Evolutionary conservation across 345 rosid genomes (phyloP).

Genomic region (Acer saccharum): DNA sequence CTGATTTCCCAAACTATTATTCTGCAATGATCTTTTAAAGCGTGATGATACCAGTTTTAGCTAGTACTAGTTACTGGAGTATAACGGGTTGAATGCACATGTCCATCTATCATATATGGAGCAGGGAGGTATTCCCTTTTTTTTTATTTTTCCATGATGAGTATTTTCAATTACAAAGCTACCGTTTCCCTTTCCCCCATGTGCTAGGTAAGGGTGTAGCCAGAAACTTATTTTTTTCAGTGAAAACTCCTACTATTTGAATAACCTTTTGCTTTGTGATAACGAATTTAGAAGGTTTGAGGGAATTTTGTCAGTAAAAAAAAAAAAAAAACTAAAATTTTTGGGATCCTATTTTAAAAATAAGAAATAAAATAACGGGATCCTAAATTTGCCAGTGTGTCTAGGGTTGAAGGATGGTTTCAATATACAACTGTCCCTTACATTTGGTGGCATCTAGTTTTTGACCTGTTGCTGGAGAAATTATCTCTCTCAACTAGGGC

Average conservation of each 20-base stretch:
- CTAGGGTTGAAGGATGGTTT: not conserved
- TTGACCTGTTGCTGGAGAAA: not conserved
- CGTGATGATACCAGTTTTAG: not conserved
- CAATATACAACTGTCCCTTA: not conserved
- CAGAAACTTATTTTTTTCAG: not conserved
- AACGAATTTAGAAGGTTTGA: not conserved
- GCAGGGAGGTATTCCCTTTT: not conserved
- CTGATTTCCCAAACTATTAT: not conserved
- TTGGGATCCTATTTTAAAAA: no score
- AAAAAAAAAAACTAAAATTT: no score
- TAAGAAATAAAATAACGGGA: no score
- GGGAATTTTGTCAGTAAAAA: not conserved
- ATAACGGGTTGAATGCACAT: no score
- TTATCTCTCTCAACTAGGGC: not conserved
- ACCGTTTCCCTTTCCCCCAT: not conserved
- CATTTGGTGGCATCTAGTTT: not conserved
- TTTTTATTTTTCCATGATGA: not conserved
- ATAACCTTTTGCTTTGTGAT: not conserved
- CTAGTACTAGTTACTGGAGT: not conserved
- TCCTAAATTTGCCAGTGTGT: not conserved
- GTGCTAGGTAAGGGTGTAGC: not conserved
- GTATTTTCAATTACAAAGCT: not conserved
- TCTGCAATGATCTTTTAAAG: not conserved
- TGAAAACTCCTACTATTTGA: not conserved
- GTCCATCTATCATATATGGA: not conserved